Conservation (phyloP, 2,329 filamentous ascomycete species). For the Aspergillus japonicus region DNA sequence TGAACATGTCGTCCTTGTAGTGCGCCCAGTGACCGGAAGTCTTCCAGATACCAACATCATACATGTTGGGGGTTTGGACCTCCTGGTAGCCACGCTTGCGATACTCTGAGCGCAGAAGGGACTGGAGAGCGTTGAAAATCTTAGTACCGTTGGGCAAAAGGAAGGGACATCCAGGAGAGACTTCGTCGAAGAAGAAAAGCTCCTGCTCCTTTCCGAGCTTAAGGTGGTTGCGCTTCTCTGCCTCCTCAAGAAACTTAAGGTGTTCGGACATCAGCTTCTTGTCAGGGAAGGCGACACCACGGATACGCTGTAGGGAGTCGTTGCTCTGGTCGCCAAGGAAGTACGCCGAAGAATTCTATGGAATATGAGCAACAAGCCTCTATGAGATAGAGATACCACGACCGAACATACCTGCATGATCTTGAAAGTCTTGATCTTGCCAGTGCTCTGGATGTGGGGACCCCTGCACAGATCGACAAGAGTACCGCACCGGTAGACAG, state of each 20-base stretch:
- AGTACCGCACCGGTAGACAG: conserved; percentile 90
- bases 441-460: conserved; percentile 90
- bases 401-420: conserved; percentile 67
- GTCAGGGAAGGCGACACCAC: conserved; percentile 94
- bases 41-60: conserved; percentile 90
- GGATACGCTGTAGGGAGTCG: conserved; percentile 93
- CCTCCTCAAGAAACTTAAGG: conserved; percentile 92
- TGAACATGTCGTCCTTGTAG: conserved; percentile 95
- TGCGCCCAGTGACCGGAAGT: conserved; percentile 91
- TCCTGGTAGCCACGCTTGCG: conserved; percentile 92
- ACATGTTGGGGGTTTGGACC: conserved; percentile 96
- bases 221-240: conserved; percentile 94
- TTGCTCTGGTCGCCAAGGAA: conserved; percentile 93
- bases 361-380: conserved; percentile 21
- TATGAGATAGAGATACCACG: not conserved
- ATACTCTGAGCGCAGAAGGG: conserved; percentile 82
- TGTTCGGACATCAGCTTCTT: conserved; percentile 94
- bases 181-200: conserved; percentile 93
- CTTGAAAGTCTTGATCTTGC: conserved; percentile 90
- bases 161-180: conserved; percentile 91
- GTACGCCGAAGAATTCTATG: conserved; percentile 72
- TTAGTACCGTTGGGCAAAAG: conserved; percentile 88
- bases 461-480: conserved; percentile 94
- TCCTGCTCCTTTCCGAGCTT: conserved; percentile 94
- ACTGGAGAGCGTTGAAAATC: conserved; percentile 86